A percentile compares a stretch with the other conserved stretches of the same genome.
Evolutionary conservation across 2,329 filamentous ascomycete species (phyloP).

Genomic region (Colletotrichum tabaci): DNA sequence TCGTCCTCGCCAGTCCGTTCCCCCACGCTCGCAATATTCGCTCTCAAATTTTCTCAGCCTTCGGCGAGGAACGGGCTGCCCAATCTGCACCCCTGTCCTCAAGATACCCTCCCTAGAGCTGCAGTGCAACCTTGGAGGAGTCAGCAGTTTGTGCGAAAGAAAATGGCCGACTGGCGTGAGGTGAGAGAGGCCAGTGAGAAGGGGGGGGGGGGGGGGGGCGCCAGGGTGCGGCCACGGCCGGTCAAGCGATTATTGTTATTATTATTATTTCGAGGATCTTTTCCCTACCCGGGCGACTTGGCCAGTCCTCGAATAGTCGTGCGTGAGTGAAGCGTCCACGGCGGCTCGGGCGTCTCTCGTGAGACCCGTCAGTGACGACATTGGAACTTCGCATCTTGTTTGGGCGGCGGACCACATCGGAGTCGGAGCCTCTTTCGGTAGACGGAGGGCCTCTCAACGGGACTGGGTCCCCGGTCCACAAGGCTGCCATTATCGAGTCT

Average conservation of each 20-base stretch:
- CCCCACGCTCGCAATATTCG: constrained; percentile 27
- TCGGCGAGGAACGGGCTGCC: constrained; percentile 7
- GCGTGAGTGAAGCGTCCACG: constrained; percentile 17
- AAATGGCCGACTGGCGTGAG: constrained; percentile 37
- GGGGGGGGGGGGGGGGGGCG: no score
- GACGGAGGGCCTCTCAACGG: not conserved
- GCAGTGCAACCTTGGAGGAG: constrained; percentile 24
- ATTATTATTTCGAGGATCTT: no score
- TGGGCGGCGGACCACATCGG: constrained; percentile 13
- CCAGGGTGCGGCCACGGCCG: not conserved
- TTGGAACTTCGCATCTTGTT: constrained; percentile 27
- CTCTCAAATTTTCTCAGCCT: constrained; percentile 7
- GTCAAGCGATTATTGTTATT: no score
- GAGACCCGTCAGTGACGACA: constrained; percentile 13
- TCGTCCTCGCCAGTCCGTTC: constrained; percentile 8
- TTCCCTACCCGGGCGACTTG: not conserved
- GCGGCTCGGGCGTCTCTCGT: constrained; percentile 17
- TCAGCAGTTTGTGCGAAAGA: constrained; percentile 31
- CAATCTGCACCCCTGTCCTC: constrained; percentile 17
- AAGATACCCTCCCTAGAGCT: constrained; percentile 13
- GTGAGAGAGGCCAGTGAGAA: constrained; percentile 1
- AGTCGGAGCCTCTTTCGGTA: constrained; percentile 9
- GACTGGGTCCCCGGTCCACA: not conserved
- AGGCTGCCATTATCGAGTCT: constrained; percentile 5
- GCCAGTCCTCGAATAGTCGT: constrained; percentile 13